Conservation (phyloP, 306 rosid species). For the Vigna mungo region DNA sequence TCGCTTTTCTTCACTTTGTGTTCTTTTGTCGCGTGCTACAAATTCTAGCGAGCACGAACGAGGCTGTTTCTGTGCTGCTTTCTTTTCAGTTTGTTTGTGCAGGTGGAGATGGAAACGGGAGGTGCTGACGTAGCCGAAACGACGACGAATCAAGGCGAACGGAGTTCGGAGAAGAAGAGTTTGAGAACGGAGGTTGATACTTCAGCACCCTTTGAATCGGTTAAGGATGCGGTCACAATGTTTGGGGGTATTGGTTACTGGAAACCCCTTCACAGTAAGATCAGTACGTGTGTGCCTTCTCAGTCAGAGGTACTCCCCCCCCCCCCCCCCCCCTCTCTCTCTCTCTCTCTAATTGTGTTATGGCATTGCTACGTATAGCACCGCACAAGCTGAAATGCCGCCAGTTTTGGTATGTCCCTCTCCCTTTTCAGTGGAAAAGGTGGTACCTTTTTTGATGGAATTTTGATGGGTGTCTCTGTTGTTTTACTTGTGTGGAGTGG, state of each 20-base stretch:
- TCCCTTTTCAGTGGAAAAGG: background rate
- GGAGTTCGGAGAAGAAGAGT: conserved; percentile 29
- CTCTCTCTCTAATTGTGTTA: background rate
- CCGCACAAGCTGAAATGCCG: conserved; percentile 15
- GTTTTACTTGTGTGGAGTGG: conserved; percentile 25
- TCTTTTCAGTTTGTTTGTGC: background rate
- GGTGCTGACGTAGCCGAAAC: conserved; percentile 2
- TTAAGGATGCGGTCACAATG: conserved; percentile 72
- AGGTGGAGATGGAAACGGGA: conserved; percentile 23
- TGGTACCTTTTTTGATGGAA: background rate
- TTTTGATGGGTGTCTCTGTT: background rate
- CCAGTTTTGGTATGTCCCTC: background rate
- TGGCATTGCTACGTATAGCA: background rate
- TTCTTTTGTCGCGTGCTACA: background rate
- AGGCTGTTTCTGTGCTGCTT: background rate
- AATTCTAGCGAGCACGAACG: background rate
- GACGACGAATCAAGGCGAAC: conserved; percentile 34
- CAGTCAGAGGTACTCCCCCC: conserved; percentile 53
- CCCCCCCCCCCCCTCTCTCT: background rate
- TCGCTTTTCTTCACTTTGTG: background rate
- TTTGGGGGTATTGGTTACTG: conserved; percentile 84
- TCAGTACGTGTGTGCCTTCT: background rate
- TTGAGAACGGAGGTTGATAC: conserved; percentile 80
- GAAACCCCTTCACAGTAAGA: conserved; percentile 60
- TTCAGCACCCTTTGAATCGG: conserved; percentile 84